These are phyloP conservation scores for Blastomyces silverae DNA, from an alignment of 2,329 filamentous ascomycete genomes.

Conservation along the genomic window DNA sequence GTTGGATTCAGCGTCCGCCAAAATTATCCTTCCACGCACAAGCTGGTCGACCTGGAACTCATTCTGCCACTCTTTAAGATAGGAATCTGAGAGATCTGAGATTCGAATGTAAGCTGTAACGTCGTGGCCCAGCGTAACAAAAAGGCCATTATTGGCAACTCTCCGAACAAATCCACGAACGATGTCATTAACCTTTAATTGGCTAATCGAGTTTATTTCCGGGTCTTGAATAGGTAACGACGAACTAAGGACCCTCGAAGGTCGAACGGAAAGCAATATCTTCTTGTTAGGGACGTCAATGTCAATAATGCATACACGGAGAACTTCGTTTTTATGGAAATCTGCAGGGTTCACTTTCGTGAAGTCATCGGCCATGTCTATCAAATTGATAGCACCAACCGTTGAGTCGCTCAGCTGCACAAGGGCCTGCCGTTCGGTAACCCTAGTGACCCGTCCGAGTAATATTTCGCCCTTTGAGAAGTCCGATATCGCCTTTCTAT, in stretches of 20 bases:
- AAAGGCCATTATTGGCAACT: constrained; percentile 80
- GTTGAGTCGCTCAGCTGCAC: constrained; percentile 77
- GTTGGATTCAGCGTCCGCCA: constrained; percentile 59
- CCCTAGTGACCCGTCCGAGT: constrained; percentile 75
- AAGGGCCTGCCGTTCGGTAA: constrained; percentile 73
- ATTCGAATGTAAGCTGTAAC: constrained; percentile 79
- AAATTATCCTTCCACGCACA: constrained; percentile 75
- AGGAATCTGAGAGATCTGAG: constrained; percentile 81
- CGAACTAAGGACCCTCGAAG: constrained; percentile 84
- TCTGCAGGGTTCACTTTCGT: constrained; percentile 67
- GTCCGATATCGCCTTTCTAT: constrained; percentile 60
- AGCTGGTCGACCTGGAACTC: constrained; percentile 82
- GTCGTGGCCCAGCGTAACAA: constrained; percentile 73
- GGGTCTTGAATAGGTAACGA: constrained; percentile 71
- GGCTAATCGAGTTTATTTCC: constrained; percentile 64
- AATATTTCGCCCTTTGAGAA: constrained; percentile 74
- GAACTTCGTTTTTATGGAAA: constrained; percentile 75
- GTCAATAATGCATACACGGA: constrained; percentile 77
- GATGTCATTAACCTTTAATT: constrained; percentile 69
- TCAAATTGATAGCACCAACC: constrained; percentile 70
- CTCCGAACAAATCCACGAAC: constrained; percentile 89
- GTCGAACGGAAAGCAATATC: constrained; percentile 70
- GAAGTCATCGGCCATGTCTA: constrained; percentile 83
- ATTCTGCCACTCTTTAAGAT: constrained; percentile 92
- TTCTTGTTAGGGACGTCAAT: constrained; percentile 80